Conservation (phyloP, 768 basidiomycete species). For the Leucosporidium scottii region DNA sequence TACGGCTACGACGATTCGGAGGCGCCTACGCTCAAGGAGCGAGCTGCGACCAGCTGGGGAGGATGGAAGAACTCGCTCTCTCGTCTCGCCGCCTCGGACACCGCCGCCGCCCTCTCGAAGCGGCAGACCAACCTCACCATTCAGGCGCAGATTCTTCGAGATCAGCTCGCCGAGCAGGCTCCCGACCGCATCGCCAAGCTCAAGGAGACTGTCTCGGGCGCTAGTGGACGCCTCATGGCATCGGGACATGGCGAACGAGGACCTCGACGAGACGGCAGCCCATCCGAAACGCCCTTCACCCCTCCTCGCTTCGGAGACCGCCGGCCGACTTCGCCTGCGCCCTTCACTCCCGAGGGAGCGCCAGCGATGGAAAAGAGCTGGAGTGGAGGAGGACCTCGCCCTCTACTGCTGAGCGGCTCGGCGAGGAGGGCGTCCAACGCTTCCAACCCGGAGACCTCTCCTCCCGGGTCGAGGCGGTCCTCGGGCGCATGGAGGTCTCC, state of each 20-base stretch:
- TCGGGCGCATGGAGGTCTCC: neutral
- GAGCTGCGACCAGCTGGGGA: constrained; percentile 5
- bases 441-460: neutral
- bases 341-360: neutral
- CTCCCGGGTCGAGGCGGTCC: neutral
- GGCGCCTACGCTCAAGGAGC: neutral
- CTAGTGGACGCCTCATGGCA: constrained; percentile 6
- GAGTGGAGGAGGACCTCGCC: constrained; percentile 21
- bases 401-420: constrained; percentile 14
- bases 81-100: constrained; percentile 21
- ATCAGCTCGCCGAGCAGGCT: constrained; percentile 10
- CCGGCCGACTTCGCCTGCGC: neutral
- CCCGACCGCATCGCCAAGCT: constrained; percentile 4
- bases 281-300: constrained; percentile 13
- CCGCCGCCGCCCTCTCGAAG: constrained; percentile 18
- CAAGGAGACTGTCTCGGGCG: constrained; percentile 9
- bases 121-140: constrained; percentile 27
- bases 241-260: constrained; percentile 4
- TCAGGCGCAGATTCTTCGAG: neutral
- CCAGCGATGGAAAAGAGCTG: neutral
- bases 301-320: constrained; percentile 6
- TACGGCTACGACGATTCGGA: neutral
- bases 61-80: constrained; percentile 20
- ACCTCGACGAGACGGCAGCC: neutral
- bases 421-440: constrained; percentile 16